phyloP scores from a whole-genome alignment of 2,329 filamentous ascomycete genomes.

The Neopestalotiopsis clavispora region DNA sequence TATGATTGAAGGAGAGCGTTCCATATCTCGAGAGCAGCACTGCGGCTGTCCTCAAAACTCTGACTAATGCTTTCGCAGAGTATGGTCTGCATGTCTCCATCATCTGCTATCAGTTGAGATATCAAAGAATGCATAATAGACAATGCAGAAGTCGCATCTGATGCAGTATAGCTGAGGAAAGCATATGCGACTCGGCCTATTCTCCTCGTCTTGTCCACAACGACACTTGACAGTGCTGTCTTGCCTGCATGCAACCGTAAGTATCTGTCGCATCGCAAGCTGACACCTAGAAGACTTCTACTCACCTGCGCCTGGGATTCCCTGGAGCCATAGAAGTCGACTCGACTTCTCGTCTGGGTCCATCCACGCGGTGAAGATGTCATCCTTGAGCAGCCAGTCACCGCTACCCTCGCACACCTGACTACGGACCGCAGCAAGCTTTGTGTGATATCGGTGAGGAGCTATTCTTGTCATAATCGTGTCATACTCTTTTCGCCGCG shows the following conservation, averaged over 20 bases:
- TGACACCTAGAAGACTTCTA: not conserved
- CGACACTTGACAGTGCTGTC: conserved; percentile 22
- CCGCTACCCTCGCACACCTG: conserved; percentile 17
- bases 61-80: conserved; percentile 23
- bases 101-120: conserved; percentile 24
- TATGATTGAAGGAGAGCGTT: conserved; percentile 27
- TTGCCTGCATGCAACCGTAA: conserved; percentile 22
- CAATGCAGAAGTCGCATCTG: conserved; percentile 17
- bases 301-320: conserved; percentile 30
- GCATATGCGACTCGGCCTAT: conserved; percentile 22
- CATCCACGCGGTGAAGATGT: conserved; percentile 23
- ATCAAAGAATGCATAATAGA: conserved; percentile 26
- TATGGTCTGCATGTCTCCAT: conserved; percentile 27
- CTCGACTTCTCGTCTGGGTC: conserved; percentile 1
- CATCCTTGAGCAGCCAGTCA: conserved; percentile 19
- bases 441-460: conserved; percentile 21
- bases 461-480: conserved; percentile 20
- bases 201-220: conserved; percentile 18
- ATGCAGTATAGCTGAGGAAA: conserved; percentile 24
- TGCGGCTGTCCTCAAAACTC: conserved; percentile 26
- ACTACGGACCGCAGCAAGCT: conserved; percentile 19
- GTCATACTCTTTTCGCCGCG: conserved; percentile 18
- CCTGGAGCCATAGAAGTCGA: conserved; percentile 27
- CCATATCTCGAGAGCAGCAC: conserved; percentile 26
- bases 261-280: too few relatives aligned